A percentile compares a stretch with the other conserved stretches of the same genome.
phyloP scores from a whole-genome alignment of 352 stramenopile genomes.

The Globisporangium nunn region DNA sequence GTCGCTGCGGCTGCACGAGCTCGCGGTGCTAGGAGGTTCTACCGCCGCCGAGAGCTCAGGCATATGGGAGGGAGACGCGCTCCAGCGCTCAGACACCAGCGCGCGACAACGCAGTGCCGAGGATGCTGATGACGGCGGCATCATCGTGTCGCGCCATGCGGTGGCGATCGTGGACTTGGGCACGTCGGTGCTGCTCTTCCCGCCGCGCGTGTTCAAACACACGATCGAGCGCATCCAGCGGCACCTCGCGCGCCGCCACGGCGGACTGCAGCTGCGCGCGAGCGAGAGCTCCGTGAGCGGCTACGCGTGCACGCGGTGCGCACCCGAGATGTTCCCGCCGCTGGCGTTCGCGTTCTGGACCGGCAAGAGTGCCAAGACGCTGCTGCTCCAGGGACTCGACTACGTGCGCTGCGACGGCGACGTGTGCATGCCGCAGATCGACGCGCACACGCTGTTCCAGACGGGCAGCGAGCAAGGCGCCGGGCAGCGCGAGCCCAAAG shows the following conservation, averaged over 20 bases:
- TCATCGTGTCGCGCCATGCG: neutral
- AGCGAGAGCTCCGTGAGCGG: conserved; percentile 5
- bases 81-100: neutral
- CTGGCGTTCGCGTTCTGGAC: conserved; percentile 18
- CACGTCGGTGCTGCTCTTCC: conserved; percentile 29
- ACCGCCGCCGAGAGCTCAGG: no score
- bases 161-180: conserved; percentile 32
- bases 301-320: conserved; percentile 20
- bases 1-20: neutral
- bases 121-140: no score
- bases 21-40: no score
- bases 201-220: conserved; percentile 7
- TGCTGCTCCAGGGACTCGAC: conserved; percentile 27
- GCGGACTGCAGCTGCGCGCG: conserved; percentile 9
- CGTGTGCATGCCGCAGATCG: conserved; percentile 25
- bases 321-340: conserved; percentile 22
- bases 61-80: no score
- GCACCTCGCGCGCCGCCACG: conserved; percentile 1
- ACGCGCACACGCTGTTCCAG: conserved; percentile 7
- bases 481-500: no score
- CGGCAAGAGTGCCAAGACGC: neutral
- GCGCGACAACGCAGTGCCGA: no score
- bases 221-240: conserved; percentile 16
- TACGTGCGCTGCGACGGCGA: conserved; percentile 28
- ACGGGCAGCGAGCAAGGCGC: no score